A percentile compares a stretch with the other conserved stretches of the same genome.
phyloP scores from a whole-genome alignment of 768 basidiomycete genomes.

The Filobasidium floriforme region DNA sequence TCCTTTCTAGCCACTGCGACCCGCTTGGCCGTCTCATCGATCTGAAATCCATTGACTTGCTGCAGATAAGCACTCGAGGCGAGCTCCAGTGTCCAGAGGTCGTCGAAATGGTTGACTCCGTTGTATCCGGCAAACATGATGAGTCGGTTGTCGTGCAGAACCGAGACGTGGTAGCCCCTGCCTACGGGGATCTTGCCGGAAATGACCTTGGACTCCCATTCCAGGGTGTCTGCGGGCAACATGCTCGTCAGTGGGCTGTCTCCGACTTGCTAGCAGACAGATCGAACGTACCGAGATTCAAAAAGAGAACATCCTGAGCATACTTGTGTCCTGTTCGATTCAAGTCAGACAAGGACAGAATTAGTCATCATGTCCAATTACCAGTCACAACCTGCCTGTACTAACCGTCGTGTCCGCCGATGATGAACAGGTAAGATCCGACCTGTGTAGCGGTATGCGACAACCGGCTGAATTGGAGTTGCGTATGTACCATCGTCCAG shows the following conservation, averaged over 20 bases:
- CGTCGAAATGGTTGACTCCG: conserved; percentile 59
- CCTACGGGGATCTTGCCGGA: conserved; percentile 62
- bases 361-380: background rate
- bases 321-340: conserved; percentile 47
- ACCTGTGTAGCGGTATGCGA: conserved; percentile 81
- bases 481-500: conserved; percentile 44
- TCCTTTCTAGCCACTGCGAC: background rate
- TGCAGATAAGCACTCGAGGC: conserved; percentile 82
- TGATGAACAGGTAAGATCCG: conserved; percentile 80
- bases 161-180: conserved; percentile 71
- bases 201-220: conserved; percentile 67
- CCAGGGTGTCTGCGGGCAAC: conserved; percentile 60
- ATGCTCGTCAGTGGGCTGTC: conserved; percentile 9
- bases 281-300: conserved; percentile 65
- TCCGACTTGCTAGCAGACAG: background rate
- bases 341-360: no score
- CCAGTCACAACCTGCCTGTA: conserved; percentile 33
- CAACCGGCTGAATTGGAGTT: conserved; percentile 55
- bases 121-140: conserved; percentile 78
- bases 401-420: conserved; percentile 77
- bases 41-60: conserved; percentile 52
- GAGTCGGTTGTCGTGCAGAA: conserved; percentile 73
- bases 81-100: conserved; percentile 75
- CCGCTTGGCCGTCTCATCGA: conserved; percentile 33
- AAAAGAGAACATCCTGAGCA: conserved; percentile 61